phyloP scores from a whole-genome alignment of 345 rosid species.

The Aurinia saxatilis region DNA sequence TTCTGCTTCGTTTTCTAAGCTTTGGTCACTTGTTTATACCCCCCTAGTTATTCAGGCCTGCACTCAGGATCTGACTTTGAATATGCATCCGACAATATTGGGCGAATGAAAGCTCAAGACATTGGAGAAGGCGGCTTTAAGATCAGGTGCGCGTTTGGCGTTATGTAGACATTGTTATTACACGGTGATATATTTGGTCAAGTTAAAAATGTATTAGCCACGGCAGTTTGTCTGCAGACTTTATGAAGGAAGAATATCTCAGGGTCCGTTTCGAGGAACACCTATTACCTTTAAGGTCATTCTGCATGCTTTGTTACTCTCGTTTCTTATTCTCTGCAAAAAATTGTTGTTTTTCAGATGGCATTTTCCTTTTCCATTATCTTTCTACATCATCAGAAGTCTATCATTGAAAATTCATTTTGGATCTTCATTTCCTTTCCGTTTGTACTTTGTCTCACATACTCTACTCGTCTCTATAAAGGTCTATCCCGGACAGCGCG shows the following conservation, averaged over 20 bases:
- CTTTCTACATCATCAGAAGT: neutral
- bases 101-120: constrained; percentile 60
- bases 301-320: constrained; percentile 1
- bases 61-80: constrained; percentile 45
- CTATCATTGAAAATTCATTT: neutral
- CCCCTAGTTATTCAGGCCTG: constrained; percentile 60
- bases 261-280: constrained; percentile 64
- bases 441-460: neutral
- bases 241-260: constrained; percentile 84
- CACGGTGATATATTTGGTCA: constrained; percentile 5
- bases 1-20: constrained; percentile 1
- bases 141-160: constrained; percentile 49
- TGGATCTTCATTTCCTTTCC: neutral
- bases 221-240: constrained; percentile 75
- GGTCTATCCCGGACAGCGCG: constrained; percentile 91
- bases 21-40: neutral
- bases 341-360: neutral
- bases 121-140: constrained; percentile 84
- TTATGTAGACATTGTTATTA: neutral
- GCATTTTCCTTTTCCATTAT: neutral
- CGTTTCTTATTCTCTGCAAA: neutral
- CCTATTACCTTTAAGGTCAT: constrained; percentile 68
- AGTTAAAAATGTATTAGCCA: constrained; percentile 24
- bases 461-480: constrained; percentile 25
- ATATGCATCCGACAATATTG: constrained; percentile 33